These are phyloP conservation scores for Picocystis sp. DNA, from an alignment of 163 green algal species.

Conservation along the genomic window DNA sequence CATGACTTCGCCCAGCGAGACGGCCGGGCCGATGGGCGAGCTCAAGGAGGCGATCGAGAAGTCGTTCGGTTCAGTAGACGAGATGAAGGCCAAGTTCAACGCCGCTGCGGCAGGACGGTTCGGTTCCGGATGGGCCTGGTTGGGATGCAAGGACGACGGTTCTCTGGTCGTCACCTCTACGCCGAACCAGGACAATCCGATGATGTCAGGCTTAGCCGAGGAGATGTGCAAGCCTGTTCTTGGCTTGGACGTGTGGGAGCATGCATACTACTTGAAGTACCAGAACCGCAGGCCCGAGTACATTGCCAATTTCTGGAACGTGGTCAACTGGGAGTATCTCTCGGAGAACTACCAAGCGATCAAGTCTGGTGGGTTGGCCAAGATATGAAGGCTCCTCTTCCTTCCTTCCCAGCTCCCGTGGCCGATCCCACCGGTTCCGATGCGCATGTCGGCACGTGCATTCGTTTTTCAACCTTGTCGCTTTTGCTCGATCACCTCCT, in stretches of 20 bases:
- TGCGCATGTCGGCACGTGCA: too few species aligned
- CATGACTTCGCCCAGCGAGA: constrained; percentile 1
- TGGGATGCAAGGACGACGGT: constrained; percentile 6
- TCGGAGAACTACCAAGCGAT: constrained; percentile 17
- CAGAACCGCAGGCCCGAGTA: constrained; percentile 66
- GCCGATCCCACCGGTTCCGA: too few species aligned
- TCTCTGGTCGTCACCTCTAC: constrained; percentile 13
- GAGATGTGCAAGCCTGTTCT: constrained; percentile 41
- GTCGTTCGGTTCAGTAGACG: constrained; percentile 18
- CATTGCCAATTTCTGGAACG: constrained; percentile 61
- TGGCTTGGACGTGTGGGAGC: constrained; percentile 62
- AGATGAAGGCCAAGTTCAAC: constrained; percentile 13
- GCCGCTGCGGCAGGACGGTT: constrained; percentile 12
- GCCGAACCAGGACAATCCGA: constrained; percentile 18
- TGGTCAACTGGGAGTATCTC: constrained; percentile 37
- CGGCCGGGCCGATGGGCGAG: neutral
- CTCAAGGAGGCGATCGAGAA: constrained; percentile 10
- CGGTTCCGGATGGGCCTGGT: constrained; percentile 23
- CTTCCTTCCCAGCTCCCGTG: too few species aligned
- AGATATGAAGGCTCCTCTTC: neutral
- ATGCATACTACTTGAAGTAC: constrained; percentile 43
- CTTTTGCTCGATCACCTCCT: too few species aligned
- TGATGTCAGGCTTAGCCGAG: constrained; percentile 8
- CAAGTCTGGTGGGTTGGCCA: constrained; percentile 21
- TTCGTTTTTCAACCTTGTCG: too few species aligned